Percentiles rank a stretch among this genome's conserved stretches.
Conservation (phyloP, 768 basidiomycete species). For the Candolleomyces eurysporus region DNA sequence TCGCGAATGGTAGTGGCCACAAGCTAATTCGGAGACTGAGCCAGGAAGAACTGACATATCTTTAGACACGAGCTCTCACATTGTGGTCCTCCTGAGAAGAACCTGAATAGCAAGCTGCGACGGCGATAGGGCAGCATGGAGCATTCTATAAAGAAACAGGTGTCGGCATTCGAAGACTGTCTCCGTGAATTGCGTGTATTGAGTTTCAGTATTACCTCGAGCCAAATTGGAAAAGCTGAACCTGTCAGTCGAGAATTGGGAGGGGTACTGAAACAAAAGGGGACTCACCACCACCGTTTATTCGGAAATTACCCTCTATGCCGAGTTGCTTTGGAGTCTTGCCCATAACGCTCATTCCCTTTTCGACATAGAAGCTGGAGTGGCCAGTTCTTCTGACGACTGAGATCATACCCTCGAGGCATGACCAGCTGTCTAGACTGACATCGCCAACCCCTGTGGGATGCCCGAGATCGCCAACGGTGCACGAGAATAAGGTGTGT, state of each 20-base stretch:
- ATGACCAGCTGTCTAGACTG: conserved; percentile 77
- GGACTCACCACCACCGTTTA: conserved; percentile 75
- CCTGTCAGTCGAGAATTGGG: conserved; percentile 8
- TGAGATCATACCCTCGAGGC: conserved; percentile 75
- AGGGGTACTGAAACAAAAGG: not conserved
- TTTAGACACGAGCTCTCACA: conserved; percentile 37
- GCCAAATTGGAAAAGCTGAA: conserved; percentile 81
- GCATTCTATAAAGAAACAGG: conserved; percentile 52
- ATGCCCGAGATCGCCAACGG: conserved; percentile 77
- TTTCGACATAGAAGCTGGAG: conserved; percentile 84
- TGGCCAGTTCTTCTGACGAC: conserved; percentile 81
- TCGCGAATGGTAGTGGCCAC: conserved; percentile 65
- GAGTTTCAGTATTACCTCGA: conserved; percentile 50
- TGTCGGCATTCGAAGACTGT: not conserved
- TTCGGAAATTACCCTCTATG: conserved; percentile 58
- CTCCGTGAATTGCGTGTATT: not conserved
- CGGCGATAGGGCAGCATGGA: conserved; percentile 78
- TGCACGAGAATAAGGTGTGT: conserved; percentile 78
- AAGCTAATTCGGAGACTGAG: conserved; percentile 40
- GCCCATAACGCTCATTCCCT: conserved; percentile 81
- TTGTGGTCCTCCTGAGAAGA: conserved; percentile 79
- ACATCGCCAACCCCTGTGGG: conserved; percentile 68
- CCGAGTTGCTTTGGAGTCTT: conserved; percentile 74
- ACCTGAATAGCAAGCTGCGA: conserved; percentile 78
- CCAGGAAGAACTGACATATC: not conserved